Base-by-base conservation (phyloP, 164 flowering plant species). In the Nelumbo lutea region DNA sequence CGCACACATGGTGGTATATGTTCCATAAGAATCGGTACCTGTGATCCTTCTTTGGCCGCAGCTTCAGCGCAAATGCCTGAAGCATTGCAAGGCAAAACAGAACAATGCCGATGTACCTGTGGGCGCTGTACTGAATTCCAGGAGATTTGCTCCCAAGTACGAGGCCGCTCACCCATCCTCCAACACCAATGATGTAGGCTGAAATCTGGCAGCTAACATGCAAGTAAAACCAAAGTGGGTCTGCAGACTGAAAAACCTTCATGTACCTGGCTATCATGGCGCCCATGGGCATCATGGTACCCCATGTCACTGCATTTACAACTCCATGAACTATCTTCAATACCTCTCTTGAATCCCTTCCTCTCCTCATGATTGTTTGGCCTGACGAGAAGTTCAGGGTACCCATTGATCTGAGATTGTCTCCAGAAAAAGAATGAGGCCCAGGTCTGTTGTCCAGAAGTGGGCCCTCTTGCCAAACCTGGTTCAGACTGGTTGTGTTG, bases 191-290 rank as follows among this genome's bases (percentile, higher is more conserved):
- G 55, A 79, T 81, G 68, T 87, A 92, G 2, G 84, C 90, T 15
- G 90, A 85, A 6, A 77, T 8, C 60, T 90, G 97, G 81, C 92
- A 92, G 65, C 61, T 63, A 3, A 75, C 79, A 77, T 92, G 97
- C 39, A 86, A 83, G 78, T 92, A 88, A 72, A 92, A 90, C 97
- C 97, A 92, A 0, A 87, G 87, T 1, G 96, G 96, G 69, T 87
- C 90, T 2, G 89, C 91, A 7, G 84, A 79, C 65, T 77, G 73
- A 65, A 88, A 83, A 5, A 79, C 65, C 58, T 80, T 86, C 70
- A 88, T 0, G 71, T 90, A 87, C 76, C 97, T 79, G 2, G 97
- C 90, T 0, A 86, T 83, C 60, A 85, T 78, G 38, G 65, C 79
- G 42, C 96, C 97, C 3, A 83, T 0, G 0, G 98, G 96, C 71